Evolutionary conservation across 129 eudicot genomes (phyloP).

Genomic region (Pseudognaphalium luteoalbum): DNA sequence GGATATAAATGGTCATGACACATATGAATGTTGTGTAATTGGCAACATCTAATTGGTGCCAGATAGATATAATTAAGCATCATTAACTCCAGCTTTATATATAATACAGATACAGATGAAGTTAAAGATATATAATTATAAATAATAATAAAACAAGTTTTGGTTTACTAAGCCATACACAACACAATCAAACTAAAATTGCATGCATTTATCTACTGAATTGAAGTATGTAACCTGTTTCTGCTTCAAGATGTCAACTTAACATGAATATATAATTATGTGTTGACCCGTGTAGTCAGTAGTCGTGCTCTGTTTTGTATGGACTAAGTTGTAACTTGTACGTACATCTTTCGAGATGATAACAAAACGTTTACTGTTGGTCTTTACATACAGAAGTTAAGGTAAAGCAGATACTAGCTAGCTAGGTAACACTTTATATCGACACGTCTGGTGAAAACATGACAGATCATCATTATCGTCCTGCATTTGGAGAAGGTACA

Average conservation of each 20-base stretch:
- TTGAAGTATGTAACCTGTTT: background rate
- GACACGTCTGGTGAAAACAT: too few relatives aligned
- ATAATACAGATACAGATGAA: too few relatives aligned
- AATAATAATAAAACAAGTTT: too few relatives aligned
- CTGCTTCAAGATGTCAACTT: background rate
- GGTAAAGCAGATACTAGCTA: background rate
- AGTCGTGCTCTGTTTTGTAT: background rate
- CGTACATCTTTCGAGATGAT: background rate
- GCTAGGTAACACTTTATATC: background rate
- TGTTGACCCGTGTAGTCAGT: background rate
- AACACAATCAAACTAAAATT: too few relatives aligned
- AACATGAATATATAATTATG: background rate
- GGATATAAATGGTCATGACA: too few relatives aligned
- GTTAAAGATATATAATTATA: too few relatives aligned
- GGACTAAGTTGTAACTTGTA: background rate
- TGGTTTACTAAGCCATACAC: too few relatives aligned
- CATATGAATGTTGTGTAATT: too few relatives aligned
- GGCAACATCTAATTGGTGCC: too few relatives aligned
- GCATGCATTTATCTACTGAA: background rate
- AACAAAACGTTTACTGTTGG: background rate
- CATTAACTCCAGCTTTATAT: too few relatives aligned
- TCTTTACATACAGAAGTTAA: background rate
- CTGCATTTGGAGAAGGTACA: constrained; percentile 1
- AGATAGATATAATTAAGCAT: too few relatives aligned
- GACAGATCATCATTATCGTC: too few relatives aligned